Base-by-base conservation (phyloP, 2,329 filamentous ascomycete genomes). In the Epichloe uncinata region DNA sequence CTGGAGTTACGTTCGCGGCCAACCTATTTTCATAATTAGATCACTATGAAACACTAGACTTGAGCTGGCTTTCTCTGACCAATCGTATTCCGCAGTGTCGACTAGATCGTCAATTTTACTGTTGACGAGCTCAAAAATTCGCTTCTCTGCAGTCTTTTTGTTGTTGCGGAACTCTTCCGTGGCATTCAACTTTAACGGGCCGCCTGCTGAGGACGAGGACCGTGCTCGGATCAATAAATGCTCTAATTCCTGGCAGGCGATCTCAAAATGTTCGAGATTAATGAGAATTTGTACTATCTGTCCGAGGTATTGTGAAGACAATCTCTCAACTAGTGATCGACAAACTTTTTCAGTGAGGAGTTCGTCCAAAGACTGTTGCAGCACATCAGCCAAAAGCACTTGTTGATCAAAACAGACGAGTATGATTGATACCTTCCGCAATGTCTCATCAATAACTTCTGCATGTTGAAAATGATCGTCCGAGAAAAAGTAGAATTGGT, bases 241-340 rank as follows among this genome's bases (percentile, higher is more conserved):
- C 69, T 98, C 90, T 0, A 98, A 75, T 61, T 97, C 89, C 58
- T 82, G 79, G 63, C 93, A 97, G 5, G 93, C 93, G 45, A 80
- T 87, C 68, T 97, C 91, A 64, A 98, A 97, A 66, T 98, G 89
- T 64, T 97, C 91, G 16, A 98, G 71, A 62, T 98, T 98, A 61
- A 95, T 98, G 48, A 98, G 74, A 57, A 98, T 98, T 64, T 98
- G 93, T 22, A 98, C 93, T 56, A 98, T 97, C 65, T 98, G 93
- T 3, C 93, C 93, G 2, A 96, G 77, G 62, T 98, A 97, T 63
- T 97, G 91, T 2, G 89, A 94, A 58, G 81, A 85, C 6, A 98
- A 76, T 47, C 88, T 81, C 59, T 96, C 88, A 13, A 97, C 84
- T 9, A 98, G 77, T 4, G 85, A 87, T 59, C 87, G 81, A 73